Base-by-base conservation (phyloP, 2,329 filamentous ascomycete genomes). In the Calonectria fujianensis region DNA sequence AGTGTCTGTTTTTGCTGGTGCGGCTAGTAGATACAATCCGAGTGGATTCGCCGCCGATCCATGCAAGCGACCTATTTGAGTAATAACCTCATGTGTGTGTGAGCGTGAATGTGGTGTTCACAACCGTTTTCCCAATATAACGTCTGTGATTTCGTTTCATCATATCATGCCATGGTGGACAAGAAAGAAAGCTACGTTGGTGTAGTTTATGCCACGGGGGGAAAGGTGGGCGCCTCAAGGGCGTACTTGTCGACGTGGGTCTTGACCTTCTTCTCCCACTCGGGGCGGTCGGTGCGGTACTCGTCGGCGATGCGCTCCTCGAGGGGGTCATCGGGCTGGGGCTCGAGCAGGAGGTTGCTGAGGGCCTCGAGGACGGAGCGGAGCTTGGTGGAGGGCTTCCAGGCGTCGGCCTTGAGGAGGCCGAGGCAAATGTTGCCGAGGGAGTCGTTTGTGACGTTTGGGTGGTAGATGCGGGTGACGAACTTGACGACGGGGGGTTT, bases 391-490 rank as follows among this genome's bases (percentile, higher is more conserved):
- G 93, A 93, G 24, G 96, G 96, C 89, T 98, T 98, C 96, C 96
- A 98, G 86, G 95, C 93, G 81, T 98, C 95, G 37, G 93, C 85
- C 83, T 96, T 95, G 80, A 98, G 91, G 85, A 96, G 91, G 74
- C 92, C 93, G 57, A 98, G 89, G 86, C 96, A 98, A 91, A 98
- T 95, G 86, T 90, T 93, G 76, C 96, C 96, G 79, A 92, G 91
- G 82, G 91, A 90, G 85, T 98, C 96, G 89, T 98, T 97, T 82
- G 94, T 95, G 74, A 98, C 91, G 87, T 98, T 98, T 57, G 96
- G 96, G 88, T 98, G 96, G 90, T 98, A 98, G 89, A 98, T 94
- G 86, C 96, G 96, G 67, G 96, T 98, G 78, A 89, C 87, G 90
- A 98, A 98, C 82, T 90, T 92, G 80, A 98, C 90, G 74, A 90